phyloP scores from a whole-genome alignment of 805 yeast species.

The Saturnispora hagleri region DNA sequence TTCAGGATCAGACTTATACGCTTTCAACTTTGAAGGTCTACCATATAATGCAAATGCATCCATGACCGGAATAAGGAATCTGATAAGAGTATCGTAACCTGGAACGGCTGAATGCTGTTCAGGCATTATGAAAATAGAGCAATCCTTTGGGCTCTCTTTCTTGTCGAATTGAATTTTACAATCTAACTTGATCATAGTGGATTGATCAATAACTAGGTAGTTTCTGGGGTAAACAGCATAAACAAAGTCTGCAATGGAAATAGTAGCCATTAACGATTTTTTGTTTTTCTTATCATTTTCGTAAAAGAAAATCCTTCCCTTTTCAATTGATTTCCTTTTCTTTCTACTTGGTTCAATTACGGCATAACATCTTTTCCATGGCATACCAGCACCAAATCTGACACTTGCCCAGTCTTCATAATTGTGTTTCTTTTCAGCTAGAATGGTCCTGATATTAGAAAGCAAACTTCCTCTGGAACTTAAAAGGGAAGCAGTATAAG shows the following conservation, averaged over 20 bases:
- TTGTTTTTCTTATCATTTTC: conserved; percentile 69
- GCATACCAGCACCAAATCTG: conserved; percentile 94
- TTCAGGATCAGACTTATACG: conserved; percentile 56
- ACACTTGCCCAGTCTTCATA: conserved; percentile 95
- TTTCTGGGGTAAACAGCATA: conserved; percentile 92
- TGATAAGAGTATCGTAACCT: conserved; percentile 75
- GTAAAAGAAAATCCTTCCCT: conserved; percentile 71
- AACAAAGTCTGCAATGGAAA: conserved; percentile 58
- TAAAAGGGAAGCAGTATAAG: conserved; percentile 89
- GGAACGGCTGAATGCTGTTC: conserved; percentile 74
- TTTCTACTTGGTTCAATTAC: conserved; percentile 66
- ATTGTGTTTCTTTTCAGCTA: conserved; percentile 75
- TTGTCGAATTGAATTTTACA: conserved; percentile 61
- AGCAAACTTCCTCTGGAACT: conserved; percentile 85
- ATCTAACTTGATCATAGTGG: conserved; percentile 83
- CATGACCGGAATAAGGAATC: conserved; percentile 65
- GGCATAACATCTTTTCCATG: conserved; percentile 92
- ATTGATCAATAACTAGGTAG: conserved; percentile 68
- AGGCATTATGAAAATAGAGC: conserved; percentile 74
- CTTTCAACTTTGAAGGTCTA: conserved; percentile 64
- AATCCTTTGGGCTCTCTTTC: conserved; percentile 41
- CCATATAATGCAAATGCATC: conserved; percentile 78
- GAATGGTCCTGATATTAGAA: conserved; percentile 76
- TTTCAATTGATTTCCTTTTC: conserved; percentile 36
- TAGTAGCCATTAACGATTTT: conserved; percentile 73